Evolutionary conservation across 805 yeast genomes (phyloP).

Genomic region (Kuraishia hungarica): DNA sequence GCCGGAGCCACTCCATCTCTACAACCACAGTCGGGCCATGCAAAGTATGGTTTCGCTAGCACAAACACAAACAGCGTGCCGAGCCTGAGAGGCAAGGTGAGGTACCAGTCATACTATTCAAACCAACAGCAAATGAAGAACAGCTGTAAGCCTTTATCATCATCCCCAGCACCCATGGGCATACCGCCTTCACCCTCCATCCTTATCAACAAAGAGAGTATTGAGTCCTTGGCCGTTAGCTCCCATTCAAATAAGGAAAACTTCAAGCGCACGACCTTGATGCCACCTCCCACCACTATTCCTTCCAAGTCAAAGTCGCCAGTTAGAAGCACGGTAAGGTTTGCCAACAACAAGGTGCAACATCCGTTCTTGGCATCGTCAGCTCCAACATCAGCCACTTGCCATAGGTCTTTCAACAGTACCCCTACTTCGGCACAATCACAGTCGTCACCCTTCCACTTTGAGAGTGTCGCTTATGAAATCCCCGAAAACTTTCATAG

Average conservation of each 20-base stretch:
- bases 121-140: slow-evolving; percentile 15
- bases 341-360: not conserved
- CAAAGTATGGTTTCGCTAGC: not conserved
- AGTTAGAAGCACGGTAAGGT: slow-evolving; percentile 11
- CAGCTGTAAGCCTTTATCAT: not conserved
- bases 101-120: slow-evolving; percentile 22
- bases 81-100: slow-evolving; percentile 6
- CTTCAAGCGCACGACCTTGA: slow-evolving; percentile 6
- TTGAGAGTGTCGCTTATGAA: slow-evolving; percentile 22
- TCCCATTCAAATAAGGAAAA: slow-evolving; percentile 5
- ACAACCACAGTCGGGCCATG: not conserved
- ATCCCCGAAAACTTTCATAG: slow-evolving; percentile 19
- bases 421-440: not conserved
- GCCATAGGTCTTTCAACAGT: not conserved
- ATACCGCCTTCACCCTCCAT: slow-evolving; percentile 5
- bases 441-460: slow-evolving; percentile 18
- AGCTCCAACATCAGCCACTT: not conserved
- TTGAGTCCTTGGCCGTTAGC: not conserved
- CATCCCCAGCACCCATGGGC: slow-evolving; percentile 11
- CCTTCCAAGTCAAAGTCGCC: slow-evolving; percentile 17
- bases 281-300: slow-evolving; percentile 1
- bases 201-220: slow-evolving; percentile 4
- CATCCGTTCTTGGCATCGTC: slow-evolving; percentile 3
- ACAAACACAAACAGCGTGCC: slow-evolving; percentile 3
- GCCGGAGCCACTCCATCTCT: not conserved